Evolutionary conservation across 176 grass and related monocot genomes (phyloP).

Genomic region (Ensete glaucum): DNA sequence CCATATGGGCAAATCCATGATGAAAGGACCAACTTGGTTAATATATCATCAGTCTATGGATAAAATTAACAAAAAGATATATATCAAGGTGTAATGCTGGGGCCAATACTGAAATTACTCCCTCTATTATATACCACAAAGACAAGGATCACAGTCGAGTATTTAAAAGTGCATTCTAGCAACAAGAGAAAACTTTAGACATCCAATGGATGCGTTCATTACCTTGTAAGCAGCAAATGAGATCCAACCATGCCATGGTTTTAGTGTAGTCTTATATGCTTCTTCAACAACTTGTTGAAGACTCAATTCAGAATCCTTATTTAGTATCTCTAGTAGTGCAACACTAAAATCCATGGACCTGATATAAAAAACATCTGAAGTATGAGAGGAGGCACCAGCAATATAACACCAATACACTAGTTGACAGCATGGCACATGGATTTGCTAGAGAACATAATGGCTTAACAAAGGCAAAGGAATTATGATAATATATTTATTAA

Average conservation of each 20-base stretch:
- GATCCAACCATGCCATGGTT: slow-evolving; percentile 92
- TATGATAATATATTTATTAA: too few relatives aligned
- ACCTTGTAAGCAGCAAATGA: slow-evolving; percentile 89
- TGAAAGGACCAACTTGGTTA: too few relatives aligned
- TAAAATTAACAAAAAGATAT: too few relatives aligned
- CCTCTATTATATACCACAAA: too few relatives aligned
- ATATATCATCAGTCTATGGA: too few relatives aligned
- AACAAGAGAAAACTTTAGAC: neutral
- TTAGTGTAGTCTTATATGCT: slow-evolving; percentile 40
- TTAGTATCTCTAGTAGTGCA: slow-evolving; percentile 45
- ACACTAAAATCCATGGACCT: slow-evolving; percentile 84
- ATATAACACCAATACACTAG: neutral
- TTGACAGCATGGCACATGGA: too few relatives aligned
- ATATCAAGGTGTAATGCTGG: too few relatives aligned
- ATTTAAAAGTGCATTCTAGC: too few relatives aligned
- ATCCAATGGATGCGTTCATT: neutral
- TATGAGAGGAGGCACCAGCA: neutral
- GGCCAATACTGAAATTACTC: too few relatives aligned
- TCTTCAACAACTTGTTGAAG: slow-evolving; percentile 51
- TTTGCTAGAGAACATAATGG: neutral
- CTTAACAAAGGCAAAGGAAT: too few relatives aligned
- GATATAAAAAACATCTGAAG: slow-evolving; percentile 1
- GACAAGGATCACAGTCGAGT: too few relatives aligned
- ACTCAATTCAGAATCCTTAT: slow-evolving; percentile 39
- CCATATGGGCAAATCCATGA: too few relatives aligned